phyloP scores from a whole-genome alignment of 208 protist genomes.

The Leishmania mexicana region DNA sequence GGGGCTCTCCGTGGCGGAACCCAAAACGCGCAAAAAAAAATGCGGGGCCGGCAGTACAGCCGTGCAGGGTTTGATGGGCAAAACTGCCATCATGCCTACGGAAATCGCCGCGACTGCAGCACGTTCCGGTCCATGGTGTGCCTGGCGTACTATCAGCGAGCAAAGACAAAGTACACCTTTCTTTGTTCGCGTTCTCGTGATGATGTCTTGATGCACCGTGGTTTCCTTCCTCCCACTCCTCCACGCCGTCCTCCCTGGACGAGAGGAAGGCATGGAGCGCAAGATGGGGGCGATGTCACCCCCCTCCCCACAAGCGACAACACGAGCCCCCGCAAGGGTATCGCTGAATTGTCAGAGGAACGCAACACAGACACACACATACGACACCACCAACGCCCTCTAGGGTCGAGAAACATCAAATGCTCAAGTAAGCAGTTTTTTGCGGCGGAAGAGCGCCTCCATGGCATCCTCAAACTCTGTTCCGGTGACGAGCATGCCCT shows the following conservation, averaged over 20 bases:
- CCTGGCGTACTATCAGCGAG: background rate
- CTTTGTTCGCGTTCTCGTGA: background rate
- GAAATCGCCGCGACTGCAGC: background rate
- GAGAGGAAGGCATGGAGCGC: background rate
- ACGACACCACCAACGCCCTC: background rate
- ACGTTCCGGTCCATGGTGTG: background rate
- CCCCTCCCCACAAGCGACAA: background rate
- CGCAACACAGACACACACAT: background rate
- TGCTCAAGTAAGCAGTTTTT: slow-evolving; percentile 33
- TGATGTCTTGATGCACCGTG: background rate
- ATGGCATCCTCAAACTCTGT: slow-evolving; percentile 66
- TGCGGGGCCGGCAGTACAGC: background rate
- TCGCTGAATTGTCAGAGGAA: background rate
- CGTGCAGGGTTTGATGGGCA: background rate
- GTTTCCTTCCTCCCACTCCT: background rate
- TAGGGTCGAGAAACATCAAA: background rate
- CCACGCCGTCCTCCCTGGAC: background rate
- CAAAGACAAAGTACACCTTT: background rate
- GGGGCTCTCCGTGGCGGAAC: background rate
- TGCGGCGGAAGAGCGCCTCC: slow-evolving; percentile 53
- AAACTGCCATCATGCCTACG: background rate
- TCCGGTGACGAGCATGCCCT: slow-evolving; percentile 56
- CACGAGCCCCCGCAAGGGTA: background rate
- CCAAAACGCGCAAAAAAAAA: background rate
- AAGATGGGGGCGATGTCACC: background rate